These are phyloP conservation scores for Scheffersomyces cryptocercus DNA, from an alignment of 1,139 yeast species.

Conservation along the genomic window DNA sequence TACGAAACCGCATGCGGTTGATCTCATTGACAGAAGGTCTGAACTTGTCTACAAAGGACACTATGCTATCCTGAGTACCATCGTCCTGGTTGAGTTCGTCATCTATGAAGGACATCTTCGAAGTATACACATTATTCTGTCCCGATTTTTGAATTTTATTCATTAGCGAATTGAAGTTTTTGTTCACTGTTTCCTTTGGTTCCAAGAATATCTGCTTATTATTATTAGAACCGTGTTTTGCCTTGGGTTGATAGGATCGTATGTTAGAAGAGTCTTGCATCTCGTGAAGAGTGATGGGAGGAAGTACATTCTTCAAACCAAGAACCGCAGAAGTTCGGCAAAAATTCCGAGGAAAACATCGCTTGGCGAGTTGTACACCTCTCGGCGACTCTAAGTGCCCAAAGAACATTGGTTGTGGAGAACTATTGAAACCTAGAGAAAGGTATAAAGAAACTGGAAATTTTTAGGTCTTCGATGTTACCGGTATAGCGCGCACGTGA, in stretches of 20 bases:
- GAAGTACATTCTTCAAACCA: constrained; percentile 7
- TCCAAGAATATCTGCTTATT: constrained; percentile 17
- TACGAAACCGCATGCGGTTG: constrained; percentile 10
- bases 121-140: background rate
- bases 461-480: no score
- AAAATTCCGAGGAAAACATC: background rate
- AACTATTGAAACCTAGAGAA: no score
- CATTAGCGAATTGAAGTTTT: background rate
- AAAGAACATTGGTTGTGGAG: no score
- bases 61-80: background rate
- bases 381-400: no score
- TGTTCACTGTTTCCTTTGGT: constrained; percentile 9
- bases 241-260: constrained; percentile 6
- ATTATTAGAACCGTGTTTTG: constrained; percentile 1
- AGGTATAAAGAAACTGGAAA: no score
- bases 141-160: background rate
- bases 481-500: no score
- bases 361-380: no score
- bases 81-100: background rate
- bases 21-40: constrained; percentile 9
- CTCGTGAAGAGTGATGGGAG: constrained; percentile 14
- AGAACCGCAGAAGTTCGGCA: background rate
- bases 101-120: background rate
- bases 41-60: constrained; percentile 11
- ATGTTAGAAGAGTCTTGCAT: constrained; percentile 12